Evolutionary conservation across 768 basidiomycete genomes (phyloP).

Genomic region (Pleurotus cornucopiae): DNA sequence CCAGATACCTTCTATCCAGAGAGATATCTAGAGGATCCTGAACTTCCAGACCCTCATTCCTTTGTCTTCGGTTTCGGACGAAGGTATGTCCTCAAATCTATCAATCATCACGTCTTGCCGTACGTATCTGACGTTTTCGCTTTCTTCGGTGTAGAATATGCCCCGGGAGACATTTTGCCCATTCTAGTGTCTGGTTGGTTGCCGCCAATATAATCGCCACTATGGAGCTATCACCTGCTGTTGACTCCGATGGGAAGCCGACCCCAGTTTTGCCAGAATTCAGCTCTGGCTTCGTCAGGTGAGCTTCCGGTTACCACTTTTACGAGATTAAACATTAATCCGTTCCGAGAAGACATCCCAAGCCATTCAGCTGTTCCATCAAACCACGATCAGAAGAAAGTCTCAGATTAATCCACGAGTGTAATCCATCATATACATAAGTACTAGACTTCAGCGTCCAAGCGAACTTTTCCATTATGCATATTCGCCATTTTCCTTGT

Average conservation of each 20-base stretch:
- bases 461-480: neutral
- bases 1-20: constrained; percentile 47
- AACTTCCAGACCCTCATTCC: constrained; percentile 40
- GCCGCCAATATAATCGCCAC: constrained; percentile 39
- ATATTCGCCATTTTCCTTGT: neutral
- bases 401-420: neutral
- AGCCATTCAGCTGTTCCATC: constrained; percentile 44
- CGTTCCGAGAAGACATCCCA: constrained; percentile 39
- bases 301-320: constrained; percentile 13
- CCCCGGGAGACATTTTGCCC: constrained; percentile 51
- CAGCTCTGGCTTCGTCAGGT: constrained; percentile 43
- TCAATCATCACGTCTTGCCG: neutral
- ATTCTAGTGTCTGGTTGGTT: constrained; percentile 41
- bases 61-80: constrained; percentile 58
- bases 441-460: too few species aligned
- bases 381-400: constrained; percentile 34
- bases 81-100: constrained; percentile 27
- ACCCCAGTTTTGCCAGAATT: constrained; percentile 35
- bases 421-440: neutral
- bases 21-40: constrained; percentile 36
- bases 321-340: neutral
- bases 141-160: constrained; percentile 35
- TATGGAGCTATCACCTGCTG: constrained; percentile 37
- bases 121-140: too few species aligned
- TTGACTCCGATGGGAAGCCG: constrained; percentile 38